Percentiles rank a stretch among this genome's conserved stretches.
Evolutionary conservation across 495 filamentous ascomycete species (phyloP).

Genomic region (Pyrenula aspistea): DNA sequence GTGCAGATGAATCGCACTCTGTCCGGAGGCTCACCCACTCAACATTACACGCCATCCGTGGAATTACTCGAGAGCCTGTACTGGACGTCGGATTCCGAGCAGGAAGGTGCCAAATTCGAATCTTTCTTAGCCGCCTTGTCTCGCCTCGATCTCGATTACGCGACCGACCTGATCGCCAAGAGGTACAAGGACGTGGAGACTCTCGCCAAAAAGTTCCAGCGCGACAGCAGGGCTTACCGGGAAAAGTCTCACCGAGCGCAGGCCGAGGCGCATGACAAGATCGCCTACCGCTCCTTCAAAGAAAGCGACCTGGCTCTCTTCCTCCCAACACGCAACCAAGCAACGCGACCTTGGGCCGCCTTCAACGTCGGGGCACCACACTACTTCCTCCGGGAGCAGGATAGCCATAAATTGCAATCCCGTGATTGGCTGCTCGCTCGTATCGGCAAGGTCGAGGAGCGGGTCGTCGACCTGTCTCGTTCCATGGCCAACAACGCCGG

Average conservation of each 20-base stretch:
- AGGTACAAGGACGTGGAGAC: slow-evolving; percentile 83
- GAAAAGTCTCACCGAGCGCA: slow-evolving; percentile 78
- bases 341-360: slow-evolving; percentile 89
- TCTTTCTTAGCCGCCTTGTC: slow-evolving; percentile 57
- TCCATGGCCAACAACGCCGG: slow-evolving; percentile 42
- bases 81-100: slow-evolving; percentile 55
- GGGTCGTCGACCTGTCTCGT: slow-evolving; percentile 84
- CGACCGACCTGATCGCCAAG: slow-evolving; percentile 70
- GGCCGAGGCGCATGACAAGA: slow-evolving; percentile 87
- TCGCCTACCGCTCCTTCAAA: slow-evolving; percentile 93
- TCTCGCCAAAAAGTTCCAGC: slow-evolving; percentile 79
- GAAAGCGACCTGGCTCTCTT: slow-evolving; percentile 94
- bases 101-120: slow-evolving; percentile 56
- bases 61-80: slow-evolving; percentile 59
- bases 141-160: slow-evolving; percentile 69
- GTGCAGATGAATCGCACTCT: slow-evolving; percentile 29
- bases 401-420: slow-evolving; percentile 66
- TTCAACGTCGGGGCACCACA: slow-evolving; percentile 97
- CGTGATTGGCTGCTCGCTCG: slow-evolving; percentile 92
- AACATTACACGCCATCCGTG: slow-evolving; percentile 23
- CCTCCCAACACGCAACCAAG: slow-evolving; percentile 85
- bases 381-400: slow-evolving; percentile 91
- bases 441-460: slow-evolving; percentile 83
- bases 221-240: slow-evolving; percentile 73
- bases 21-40: slow-evolving; percentile 17